Evolutionary conservation across 352 stramenopile species (phyloP), one percentile per base, ranked within the genome.

Genomic region (Phytophthora fragariaefolia): DNA sequence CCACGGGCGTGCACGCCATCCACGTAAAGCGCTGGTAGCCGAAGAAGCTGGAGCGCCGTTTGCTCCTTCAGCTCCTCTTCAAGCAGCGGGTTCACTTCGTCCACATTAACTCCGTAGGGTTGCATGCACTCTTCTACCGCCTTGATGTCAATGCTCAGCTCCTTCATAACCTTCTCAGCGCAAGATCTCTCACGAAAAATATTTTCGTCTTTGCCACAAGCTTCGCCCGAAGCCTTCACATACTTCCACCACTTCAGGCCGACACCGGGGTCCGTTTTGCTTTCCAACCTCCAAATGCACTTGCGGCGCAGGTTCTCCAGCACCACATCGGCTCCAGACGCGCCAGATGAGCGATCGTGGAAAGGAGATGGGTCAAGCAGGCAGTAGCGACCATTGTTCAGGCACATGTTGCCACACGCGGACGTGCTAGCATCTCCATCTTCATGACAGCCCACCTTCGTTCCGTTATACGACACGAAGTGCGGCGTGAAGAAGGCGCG

Each of bases 341-440:
- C 90, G 38, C 97, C 97, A 10, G 73, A 72, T 28, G 97, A 87
- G 32, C 94, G 85, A 66, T 99, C 90, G 68, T 98, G 95, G 77
- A 98, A 98, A 32, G 97, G 97, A 18, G 87, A 96, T 20, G 87
- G 87, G 56, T 99, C 97, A 36, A 97, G 84, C 24, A 98, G 83
- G 77, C 97, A 99, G 77, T 99, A 99, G 49, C 96, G 88, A 13
- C 97, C 97, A 64, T 96, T 92, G 82, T 99, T 99, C 20, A 98
- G 94, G 73, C 97, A 99, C 69, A 99, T 93, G 73, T 98, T 98
- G 62, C 92, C 96, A 73, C 97, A 99, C 27, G 89, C 82, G 55
- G 97, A 83, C 32, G 82, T 64, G 17, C 58, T 71, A 30, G 71
- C 46, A 49, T 80, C 85, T 32, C 91, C 75, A 24, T 90, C 63